A percentile compares a stretch with the other conserved stretches of the same genome.
Evolutionary conservation across 1,139 yeast species (phyloP).

Genomic region (Wickerhamomyces sp.): DNA sequence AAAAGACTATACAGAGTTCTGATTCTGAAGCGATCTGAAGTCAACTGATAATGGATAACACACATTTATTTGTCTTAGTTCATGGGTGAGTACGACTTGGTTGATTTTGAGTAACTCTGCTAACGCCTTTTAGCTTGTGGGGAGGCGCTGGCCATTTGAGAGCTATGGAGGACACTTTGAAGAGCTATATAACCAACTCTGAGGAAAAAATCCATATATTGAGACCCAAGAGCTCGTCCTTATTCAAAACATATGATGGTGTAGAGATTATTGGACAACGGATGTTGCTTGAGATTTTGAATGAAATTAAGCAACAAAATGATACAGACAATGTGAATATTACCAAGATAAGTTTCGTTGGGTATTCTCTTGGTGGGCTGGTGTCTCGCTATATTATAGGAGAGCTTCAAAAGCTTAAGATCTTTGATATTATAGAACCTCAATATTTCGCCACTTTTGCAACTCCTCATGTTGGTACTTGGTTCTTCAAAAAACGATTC

Average conservation of each 20-base stretch:
- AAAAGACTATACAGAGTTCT: no score
- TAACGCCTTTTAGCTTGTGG: constrained; percentile 50
- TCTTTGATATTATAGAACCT: constrained; percentile 61
- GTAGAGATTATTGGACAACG: constrained; percentile 66
- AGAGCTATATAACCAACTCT: constrained; percentile 34
- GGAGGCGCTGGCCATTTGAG: constrained; percentile 76
- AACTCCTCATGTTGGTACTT: constrained; percentile 83
- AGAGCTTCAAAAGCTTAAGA: constrained; percentile 45
- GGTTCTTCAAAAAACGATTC: constrained; percentile 36
- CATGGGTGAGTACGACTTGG: constrained; percentile 50
- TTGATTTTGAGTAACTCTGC: neutral
- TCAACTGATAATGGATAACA: constrained; percentile 21
- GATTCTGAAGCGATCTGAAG: neutral
- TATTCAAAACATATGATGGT: constrained; percentile 85
- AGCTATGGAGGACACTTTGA: constrained; percentile 51
- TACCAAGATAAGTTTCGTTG: constrained; percentile 41
- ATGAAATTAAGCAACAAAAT: constrained; percentile 47
- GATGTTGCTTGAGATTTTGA: constrained; percentile 57
- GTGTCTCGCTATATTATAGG: constrained; percentile 69
- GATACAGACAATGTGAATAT: constrained; percentile 36
- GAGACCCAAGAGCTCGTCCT: constrained; percentile 66
- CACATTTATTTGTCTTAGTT: constrained; percentile 72
- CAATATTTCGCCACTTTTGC: constrained; percentile 76
- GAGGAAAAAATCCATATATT: constrained; percentile 48
- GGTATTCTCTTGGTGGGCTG: constrained; percentile 54